Evolutionary conservation across 306 rosid species (phyloP), one percentile per base, ranked within the genome.

Genomic region (Psophocarpus tetragonolobus): DNA sequence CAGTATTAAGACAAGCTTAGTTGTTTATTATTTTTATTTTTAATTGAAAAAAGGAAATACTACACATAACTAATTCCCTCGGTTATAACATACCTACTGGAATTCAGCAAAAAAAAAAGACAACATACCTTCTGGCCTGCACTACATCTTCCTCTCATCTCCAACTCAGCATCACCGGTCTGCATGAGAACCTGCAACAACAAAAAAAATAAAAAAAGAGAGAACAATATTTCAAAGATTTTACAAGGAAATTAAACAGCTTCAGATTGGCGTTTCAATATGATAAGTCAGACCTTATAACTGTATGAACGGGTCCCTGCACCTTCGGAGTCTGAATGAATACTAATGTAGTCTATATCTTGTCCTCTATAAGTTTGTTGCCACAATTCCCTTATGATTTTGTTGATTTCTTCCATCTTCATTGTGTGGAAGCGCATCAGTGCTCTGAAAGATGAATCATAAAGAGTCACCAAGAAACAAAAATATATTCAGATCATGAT

Each of bases 401-500:
- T 95, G 88, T 92, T 95, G 82, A 95, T 95, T 88, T 95, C 98
- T 82, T 92, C 98, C 98, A 95, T 95, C 86, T 95, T 95, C 98
- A 95, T 90, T 4, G 92, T 62, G 87, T 95, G 97, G 83, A 95
- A 95, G 71, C 98, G 93, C 98, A 94, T 92, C 33, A 95, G 81
- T 74, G 98, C 98, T 80, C 98, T 95, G 81, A 76, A 88, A 87
- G 62, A 76, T 23, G 74, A 53, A 74, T 69, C 44, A 74, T 54
- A 69, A 18, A 30, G 9, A 33, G 68, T 18, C 68, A 62, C 45
- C 24, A 36, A 20, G 15, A 62, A 75, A 78, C 50, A 57, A 14
- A 33, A 51, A 26, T 48, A 45, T 68, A 75, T 32, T 23, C 21
- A 53, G 58, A 68, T 9, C 32, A 74, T 58, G 61, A 60, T 58